Evolutionary conservation across 257 asterid species (phyloP), one percentile per base, ranked within the genome.

Genomic region (Coffea canephora): DNA sequence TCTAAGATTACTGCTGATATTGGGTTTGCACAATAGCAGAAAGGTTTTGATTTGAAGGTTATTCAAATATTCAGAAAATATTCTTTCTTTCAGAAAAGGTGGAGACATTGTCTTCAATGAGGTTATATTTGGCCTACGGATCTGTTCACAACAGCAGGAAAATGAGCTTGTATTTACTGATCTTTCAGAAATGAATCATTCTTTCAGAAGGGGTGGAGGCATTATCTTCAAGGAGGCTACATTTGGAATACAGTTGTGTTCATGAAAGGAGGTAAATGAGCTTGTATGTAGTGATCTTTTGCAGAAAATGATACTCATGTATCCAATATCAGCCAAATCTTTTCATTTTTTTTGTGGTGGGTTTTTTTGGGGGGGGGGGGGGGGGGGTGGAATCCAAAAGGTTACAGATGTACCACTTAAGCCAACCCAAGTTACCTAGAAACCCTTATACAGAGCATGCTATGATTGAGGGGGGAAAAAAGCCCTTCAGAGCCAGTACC

Each of bases 401-500:
- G 49, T 34, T 18, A 15, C 23, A 36, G 48, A 34, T 14, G 52
- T n/a, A n/a, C 27, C 65, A 11, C 50, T 49, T 6, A 77, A 39
- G 34, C 49, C 9, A n/a, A 57, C 36, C 67, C 77, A 82, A 46
- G 27, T 71, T 55, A 45, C 71, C 14, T 25, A 39, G 21, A 41
- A 67, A 3, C 23, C 75, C 71, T 34, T 21, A 31, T 15, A 10
- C 27, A 12, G 36, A 43, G 61, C 34, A 78, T 34, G 43, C 10
- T 4, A 39, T 7, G 65, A 76, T 12, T 14, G 43, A 61, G 13
- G 16, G 43, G 49, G n/a, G 31, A 31, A 31, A 52, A 59, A 1
- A 77, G 72, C 49, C 73, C 74, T 12, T 71, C 45, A 75, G 23
- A 13, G 70, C 62, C 69, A 55, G 80, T 87, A 94, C 97, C 97